Evolutionary conservation across 2,329 filamentous ascomycete species (phyloP).

Genomic region (Neocucurbitaria cava): DNA sequence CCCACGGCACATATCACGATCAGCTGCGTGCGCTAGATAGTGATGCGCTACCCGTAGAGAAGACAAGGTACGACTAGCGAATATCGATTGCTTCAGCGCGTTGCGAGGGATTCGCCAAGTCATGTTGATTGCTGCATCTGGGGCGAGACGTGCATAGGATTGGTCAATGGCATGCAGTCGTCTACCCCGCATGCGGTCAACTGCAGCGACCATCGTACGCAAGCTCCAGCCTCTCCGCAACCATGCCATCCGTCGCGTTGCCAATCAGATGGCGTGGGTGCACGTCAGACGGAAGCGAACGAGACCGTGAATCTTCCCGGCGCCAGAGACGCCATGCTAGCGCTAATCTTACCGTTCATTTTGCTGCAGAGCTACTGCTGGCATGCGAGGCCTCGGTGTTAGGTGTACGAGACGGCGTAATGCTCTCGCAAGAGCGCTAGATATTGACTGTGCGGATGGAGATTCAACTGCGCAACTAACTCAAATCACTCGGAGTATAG

Average conservation of each 20-base stretch:
- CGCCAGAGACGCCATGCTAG: neutral
- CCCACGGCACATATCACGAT: neutral
- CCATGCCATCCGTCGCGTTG: neutral
- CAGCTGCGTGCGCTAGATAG: neutral
- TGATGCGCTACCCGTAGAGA: neutral
- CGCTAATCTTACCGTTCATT: neutral
- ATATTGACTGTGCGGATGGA: no score
- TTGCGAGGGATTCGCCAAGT: neutral
- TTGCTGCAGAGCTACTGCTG: neutral
- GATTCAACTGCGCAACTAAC: neutral
- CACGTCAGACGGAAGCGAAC: neutral
- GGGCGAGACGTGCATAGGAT: neutral
- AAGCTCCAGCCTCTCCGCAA: neutral
- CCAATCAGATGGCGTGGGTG: neutral
- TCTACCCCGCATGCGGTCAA: constrained; percentile 1
- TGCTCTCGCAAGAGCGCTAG: neutral
- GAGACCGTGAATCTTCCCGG: constrained; percentile 1
- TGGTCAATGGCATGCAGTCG: neutral
- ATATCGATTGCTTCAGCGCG: neutral
- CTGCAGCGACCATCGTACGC: neutral
- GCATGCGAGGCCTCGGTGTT: neutral
- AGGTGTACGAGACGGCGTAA: neutral
- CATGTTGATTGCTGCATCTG: neutral
- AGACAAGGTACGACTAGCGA: neutral
- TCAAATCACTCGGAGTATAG: no score